These are phyloP conservation scores for Cajanus cajan DNA, from an alignment of 306 rosid genomes.

Conservation along the genomic window DNA sequence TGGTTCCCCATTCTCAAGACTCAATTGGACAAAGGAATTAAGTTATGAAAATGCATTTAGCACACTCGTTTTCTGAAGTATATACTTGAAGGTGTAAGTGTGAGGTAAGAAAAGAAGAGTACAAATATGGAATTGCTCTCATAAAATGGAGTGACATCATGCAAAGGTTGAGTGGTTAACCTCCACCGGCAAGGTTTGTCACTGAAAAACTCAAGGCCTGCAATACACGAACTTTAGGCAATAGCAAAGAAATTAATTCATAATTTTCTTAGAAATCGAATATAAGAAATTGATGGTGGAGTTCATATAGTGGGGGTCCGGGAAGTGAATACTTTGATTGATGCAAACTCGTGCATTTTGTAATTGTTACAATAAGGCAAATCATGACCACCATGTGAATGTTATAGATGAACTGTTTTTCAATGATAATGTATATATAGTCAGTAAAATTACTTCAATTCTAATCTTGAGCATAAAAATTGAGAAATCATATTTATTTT, in stretches of 20 bases:
- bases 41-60: background rate
- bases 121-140: background rate
- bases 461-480: background rate
- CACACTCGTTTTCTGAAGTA: background rate
- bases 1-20: background rate
- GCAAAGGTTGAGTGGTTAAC: background rate
- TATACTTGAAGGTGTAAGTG: background rate
- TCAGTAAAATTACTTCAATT: background rate
- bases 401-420: background rate
- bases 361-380: background rate
- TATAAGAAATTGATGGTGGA: background rate
- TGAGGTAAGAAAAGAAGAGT: background rate
- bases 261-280: background rate
- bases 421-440: background rate
- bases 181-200: background rate
- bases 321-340: background rate
- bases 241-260: background rate
- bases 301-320: background rate
- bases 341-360: background rate
- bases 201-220: background rate
- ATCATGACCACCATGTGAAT: background rate
- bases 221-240: background rate
- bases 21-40: background rate
- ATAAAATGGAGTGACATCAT: background rate
- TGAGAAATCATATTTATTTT: background rate